These are phyloP conservation scores for Nemania abortiva DNA, from an alignment of 2,329 filamentous ascomycete genomes.

Conservation along the genomic window DNA sequence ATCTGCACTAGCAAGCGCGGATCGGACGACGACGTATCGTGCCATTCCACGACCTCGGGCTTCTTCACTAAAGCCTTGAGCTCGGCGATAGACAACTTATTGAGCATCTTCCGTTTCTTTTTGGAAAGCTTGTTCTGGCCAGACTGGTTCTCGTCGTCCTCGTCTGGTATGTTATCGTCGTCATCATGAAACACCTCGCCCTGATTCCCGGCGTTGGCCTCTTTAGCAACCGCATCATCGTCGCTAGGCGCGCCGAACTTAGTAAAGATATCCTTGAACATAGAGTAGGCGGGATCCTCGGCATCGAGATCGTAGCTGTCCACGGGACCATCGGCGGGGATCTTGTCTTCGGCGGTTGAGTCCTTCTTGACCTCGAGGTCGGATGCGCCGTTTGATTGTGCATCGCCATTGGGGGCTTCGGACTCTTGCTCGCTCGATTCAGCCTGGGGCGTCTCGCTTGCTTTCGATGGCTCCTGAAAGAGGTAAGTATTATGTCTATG, in stretches of 20 bases:
- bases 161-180: slow-evolving; percentile 86
- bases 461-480: slow-evolving; percentile 42
- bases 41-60: slow-evolving; percentile 97
- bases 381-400: slow-evolving; percentile 45
- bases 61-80: slow-evolving; percentile 91
- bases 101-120: slow-evolving; percentile 92
- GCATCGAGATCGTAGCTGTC: slow-evolving; percentile 65
- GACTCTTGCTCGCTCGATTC: slow-evolving; percentile 53
- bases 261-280: slow-evolving; percentile 85
- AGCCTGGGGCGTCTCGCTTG: slow-evolving; percentile 47
- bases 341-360: slow-evolving; percentile 52
- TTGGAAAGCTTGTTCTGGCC: slow-evolving; percentile 83
- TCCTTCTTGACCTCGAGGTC: slow-evolving; percentile 61
- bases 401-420: slow-evolving; percentile 45
- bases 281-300: slow-evolving; percentile 82
- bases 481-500: slow-evolving; percentile 23
- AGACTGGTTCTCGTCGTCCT: slow-evolving; percentile 75
- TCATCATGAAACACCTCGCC: slow-evolving; percentile 87
- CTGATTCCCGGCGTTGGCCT: slow-evolving; percentile 78
- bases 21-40: slow-evolving; percentile 91
- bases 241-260: slow-evolving; percentile 78
- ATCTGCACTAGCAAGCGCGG: slow-evolving; percentile 91
- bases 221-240: slow-evolving; percentile 73
- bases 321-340: slow-evolving; percentile 60
- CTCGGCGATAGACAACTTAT: slow-evolving; percentile 93